Percentiles rank a stretch among this genome's conserved stretches.
Conservation (phyloP, 768 basidiomycete genomes). For the Harrya chromipes region DNA sequence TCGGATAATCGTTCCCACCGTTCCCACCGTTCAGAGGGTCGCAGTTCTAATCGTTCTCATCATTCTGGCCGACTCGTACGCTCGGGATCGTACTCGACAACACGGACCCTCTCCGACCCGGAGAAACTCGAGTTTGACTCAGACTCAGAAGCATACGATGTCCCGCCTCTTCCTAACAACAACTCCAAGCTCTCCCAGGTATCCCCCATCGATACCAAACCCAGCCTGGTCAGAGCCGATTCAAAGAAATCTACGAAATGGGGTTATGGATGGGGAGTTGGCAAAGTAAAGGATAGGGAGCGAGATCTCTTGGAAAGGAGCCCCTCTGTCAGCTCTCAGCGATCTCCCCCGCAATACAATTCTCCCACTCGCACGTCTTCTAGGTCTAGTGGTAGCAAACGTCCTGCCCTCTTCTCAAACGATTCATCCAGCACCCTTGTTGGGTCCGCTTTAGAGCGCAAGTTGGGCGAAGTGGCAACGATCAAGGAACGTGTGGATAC, state of each 20-base stretch:
- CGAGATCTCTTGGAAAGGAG: slow-evolving; percentile 32
- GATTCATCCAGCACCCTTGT: slow-evolving; percentile 72
- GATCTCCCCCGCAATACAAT: slow-evolving; percentile 32
- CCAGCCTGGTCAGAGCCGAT: slow-evolving; percentile 52
- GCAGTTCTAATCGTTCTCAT: slow-evolving; percentile 21
- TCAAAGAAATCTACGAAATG: slow-evolving; percentile 57
- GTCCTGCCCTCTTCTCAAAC: slow-evolving; percentile 45
- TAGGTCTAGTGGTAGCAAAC: slow-evolving; percentile 38
- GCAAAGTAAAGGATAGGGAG: slow-evolving; percentile 50
- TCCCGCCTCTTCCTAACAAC: slow-evolving; percentile 28
- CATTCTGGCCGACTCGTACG: slow-evolving; percentile 33
- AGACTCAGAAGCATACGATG: slow-evolving; percentile 61
- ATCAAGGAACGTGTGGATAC: slow-evolving; percentile 56
- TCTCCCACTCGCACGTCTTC: slow-evolving; percentile 38
- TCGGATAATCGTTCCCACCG: slow-evolving; percentile 28
- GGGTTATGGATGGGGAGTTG: slow-evolving; percentile 73
- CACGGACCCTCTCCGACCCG: slow-evolving; percentile 37
- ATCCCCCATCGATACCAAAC: slow-evolving; percentile 29
- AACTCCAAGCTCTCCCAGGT: slow-evolving; percentile 42
- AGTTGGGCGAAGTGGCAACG: slow-evolving; percentile 60
- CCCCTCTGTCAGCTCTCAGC: slow-evolving; percentile 37
- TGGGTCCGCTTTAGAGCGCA: slow-evolving; percentile 70
- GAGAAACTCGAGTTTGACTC: slow-evolving; percentile 56
- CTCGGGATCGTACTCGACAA: slow-evolving; percentile 43
- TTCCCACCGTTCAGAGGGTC: slow-evolving; percentile 24